Base-by-base conservation (phyloP, 2,329 filamentous ascomycete species). In the Diplodia scrobiculata region DNA sequence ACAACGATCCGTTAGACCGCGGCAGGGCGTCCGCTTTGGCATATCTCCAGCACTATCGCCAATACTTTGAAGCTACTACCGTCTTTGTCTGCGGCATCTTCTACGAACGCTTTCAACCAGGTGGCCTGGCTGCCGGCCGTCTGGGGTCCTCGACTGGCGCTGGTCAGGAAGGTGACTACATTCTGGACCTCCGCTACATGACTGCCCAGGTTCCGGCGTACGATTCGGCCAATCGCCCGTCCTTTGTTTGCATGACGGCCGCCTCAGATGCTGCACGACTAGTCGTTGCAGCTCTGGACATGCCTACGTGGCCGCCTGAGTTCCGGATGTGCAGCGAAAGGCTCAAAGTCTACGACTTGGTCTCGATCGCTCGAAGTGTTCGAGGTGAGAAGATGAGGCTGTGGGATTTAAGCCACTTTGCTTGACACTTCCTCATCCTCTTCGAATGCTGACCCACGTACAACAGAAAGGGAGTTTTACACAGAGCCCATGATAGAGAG, bases 51-150 rank as follows among this genome's bases (percentile, higher is more conserved):
- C 81, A 86, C 58, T 87, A 85, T 74, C 77, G 79, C 1, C 76
- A 81, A 67, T 77, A 80, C 52, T 90, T 92, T 79, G 82, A 84
- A 50, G 62, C 62, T 14, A 90, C 84, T 68, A 91, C 89, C 0
- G 81, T 87, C 29, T 92, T 92, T 75, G 85, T 87, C 0, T 92
- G 90, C 70, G 90, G 90, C 21, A 77, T 92, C 34, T 86, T 92
- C 69, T 92, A 91, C 80, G 90, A 92, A 73, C 82, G 89, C 0
- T 92, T 92, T 71, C 86, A 86, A 21, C 87, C 87, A 0, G 86
- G 85, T 2, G 90, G 90, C 0, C 82, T 92, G 67, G 80, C 81
- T 13, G 79, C 81, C 19, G 82, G 86, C 64, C 79, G 82, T 38
- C 87, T 92, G 54, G 89, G 89, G 0, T 68, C 82, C n/a, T 55